Evolutionary conservation across 139 green algal genomes (phyloP).

Genomic region (Closterium sp.): DNA sequence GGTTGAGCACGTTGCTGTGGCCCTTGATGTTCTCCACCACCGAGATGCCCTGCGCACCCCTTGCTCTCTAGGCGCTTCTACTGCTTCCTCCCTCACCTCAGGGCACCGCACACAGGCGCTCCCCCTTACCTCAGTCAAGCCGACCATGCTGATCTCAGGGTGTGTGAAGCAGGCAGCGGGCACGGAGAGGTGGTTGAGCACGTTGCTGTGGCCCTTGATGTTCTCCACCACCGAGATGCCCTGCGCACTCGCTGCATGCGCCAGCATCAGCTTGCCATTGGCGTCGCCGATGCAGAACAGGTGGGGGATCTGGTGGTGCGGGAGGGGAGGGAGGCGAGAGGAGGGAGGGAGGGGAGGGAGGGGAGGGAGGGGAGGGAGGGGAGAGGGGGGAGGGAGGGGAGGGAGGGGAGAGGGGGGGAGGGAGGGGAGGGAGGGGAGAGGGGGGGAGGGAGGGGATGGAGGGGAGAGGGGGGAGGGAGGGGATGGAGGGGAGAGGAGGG

Average conservation of each 20-base stretch:
- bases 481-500: background rate
- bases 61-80: too few relatives aligned
- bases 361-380: background rate
- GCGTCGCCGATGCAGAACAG: conserved; percentile 99
- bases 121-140: conserved; percentile 76
- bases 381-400: background rate
- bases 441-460: background rate
- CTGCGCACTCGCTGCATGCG: conserved; percentile 86
- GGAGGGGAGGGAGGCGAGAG: background rate
- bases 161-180: conserved; percentile 99
- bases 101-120: too few relatives aligned
- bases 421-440: background rate
- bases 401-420: background rate
- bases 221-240: conserved; percentile 93
- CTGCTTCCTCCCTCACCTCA: too few relatives aligned
- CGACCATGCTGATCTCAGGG: conserved; percentile 94
- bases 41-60: too few relatives aligned
- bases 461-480: background rate
- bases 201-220: conserved; percentile 80
- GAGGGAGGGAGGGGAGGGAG: background rate
- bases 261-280: conserved; percentile 92
- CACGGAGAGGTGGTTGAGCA: conserved; percentile 90
- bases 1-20: too few relatives aligned
- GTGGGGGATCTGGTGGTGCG: conserved; percentile 24
- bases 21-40: too few relatives aligned